These are phyloP conservation scores for Dryas octopetala DNA, from an alignment of 306 rosid genomes.

Conservation along the genomic window DNA sequence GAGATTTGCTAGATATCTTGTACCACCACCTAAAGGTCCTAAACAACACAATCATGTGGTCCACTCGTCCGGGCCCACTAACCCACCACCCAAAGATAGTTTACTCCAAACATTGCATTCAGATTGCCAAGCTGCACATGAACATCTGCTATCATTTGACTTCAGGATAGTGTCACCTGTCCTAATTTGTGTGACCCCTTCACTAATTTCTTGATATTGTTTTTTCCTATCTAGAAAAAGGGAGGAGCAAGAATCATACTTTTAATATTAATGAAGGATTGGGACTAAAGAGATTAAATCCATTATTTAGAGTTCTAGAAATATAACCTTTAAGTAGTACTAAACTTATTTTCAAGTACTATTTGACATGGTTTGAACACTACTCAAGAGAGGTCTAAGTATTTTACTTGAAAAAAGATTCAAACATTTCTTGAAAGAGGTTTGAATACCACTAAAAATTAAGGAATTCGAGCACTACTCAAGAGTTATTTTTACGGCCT, in stretches of 20 bases:
- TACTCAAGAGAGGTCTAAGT: too few species aligned
- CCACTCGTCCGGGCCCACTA: constrained; percentile 5
- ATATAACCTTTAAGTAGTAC: neutral
- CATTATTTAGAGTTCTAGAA: neutral
- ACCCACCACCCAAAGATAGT: neutral
- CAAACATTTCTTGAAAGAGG: too few species aligned
- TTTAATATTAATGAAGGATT: too few species aligned
- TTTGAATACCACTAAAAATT: too few species aligned
- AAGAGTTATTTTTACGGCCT: too few species aligned
- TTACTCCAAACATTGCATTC: neutral
- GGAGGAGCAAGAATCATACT: too few species aligned
- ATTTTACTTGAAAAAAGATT: too few species aligned
- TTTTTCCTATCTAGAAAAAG: too few species aligned
- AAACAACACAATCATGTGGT: neutral
- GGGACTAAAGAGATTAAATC: too few species aligned
- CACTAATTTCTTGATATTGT: neutral
- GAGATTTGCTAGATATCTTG: too few species aligned
- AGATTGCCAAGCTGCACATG: constrained; percentile 3
- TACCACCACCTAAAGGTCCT: too few species aligned
- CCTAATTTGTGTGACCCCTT: neutral
- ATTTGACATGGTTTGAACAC: neutral
- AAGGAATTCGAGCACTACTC: too few species aligned
- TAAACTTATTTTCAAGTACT: neutral
- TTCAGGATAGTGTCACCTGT: neutral
- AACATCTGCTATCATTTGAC: constrained; percentile 15